Evolutionary conservation across 495 filamentous ascomycete genomes (phyloP).

Genomic region (Amorphotheca resinae): DNA sequence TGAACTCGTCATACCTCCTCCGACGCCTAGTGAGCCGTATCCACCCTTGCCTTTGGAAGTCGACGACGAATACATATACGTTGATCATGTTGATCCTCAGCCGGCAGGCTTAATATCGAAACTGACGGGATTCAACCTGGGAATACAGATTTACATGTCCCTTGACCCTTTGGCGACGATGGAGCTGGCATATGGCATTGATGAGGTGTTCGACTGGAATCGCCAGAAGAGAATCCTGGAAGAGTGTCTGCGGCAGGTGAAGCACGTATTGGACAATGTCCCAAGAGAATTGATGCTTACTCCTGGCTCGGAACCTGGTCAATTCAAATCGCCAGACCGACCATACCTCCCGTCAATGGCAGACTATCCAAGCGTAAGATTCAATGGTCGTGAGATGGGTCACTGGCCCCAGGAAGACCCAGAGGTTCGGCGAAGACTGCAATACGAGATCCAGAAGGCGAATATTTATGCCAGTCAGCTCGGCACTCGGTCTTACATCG

Average conservation of each 20-base stretch:
- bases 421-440: conserved; percentile 27
- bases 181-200: conserved; percentile 62
- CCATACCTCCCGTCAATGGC: conserved; percentile 10
- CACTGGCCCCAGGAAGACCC: neutral
- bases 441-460: conserved; percentile 77
- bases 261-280: conserved; percentile 43
- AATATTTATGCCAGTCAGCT: conserved; percentile 71
- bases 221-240: conserved; percentile 53
- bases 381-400: conserved; percentile 2
- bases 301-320: conserved; percentile 8
- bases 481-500: conserved; percentile 62
- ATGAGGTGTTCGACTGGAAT: conserved; percentile 57
- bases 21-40: conserved; percentile 60
- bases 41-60: conserved; percentile 69
- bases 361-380: conserved; percentile 8
- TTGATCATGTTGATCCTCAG: conserved; percentile 48
- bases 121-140: conserved; percentile 66
- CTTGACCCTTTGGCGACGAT: conserved; percentile 55
- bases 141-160: conserved; percentile 55
- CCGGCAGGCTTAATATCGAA: conserved; percentile 47
- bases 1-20: conserved; percentile 53
- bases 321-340: conserved; percentile 10
- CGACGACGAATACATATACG: conserved; percentile 64
- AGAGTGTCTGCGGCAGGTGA: conserved; percentile 46
- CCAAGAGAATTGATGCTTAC: conserved; percentile 48